Evolutionary conservation across 2,329 filamentous ascomycete genomes (phyloP).

Genomic region (Nothopassalora personata): DNA sequence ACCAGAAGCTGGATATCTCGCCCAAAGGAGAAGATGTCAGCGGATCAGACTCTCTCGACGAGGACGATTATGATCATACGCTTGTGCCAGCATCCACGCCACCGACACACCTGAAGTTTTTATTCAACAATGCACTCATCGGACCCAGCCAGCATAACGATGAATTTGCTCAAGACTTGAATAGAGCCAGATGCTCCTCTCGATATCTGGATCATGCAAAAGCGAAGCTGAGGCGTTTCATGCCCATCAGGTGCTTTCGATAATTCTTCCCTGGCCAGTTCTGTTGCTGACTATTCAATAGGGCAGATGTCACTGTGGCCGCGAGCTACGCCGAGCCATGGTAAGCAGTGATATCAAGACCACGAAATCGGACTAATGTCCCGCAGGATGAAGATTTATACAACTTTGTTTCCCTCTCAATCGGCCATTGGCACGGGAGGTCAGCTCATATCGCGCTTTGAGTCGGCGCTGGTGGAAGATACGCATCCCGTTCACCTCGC

Average conservation of each 20-base stretch:
- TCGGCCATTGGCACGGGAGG: slow-evolving; percentile 15
- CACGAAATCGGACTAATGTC: not conserved
- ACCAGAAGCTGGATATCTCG: not conserved
- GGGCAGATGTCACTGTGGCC: slow-evolving; percentile 1
- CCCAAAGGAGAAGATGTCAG: not conserved
- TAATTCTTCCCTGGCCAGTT: no score
- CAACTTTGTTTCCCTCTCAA: slow-evolving; percentile 23
- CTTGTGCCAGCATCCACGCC: slow-evolving; percentile 18
- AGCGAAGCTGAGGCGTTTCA: slow-evolving; percentile 19
- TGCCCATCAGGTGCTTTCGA: slow-evolving; percentile 8
- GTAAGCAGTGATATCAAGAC: not conserved
- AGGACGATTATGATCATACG: not conserved
- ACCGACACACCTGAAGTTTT: slow-evolving; percentile 28
- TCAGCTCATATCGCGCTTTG: slow-evolving; percentile 26
- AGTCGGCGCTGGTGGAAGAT: slow-evolving; percentile 20
- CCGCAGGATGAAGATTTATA: slow-evolving; percentile 23
- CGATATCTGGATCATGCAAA: slow-evolving; percentile 18
- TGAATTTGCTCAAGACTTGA: not conserved
- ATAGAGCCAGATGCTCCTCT: slow-evolving; percentile 7
- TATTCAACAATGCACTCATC: slow-evolving; percentile 32
- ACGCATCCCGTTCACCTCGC: slow-evolving; percentile 25
- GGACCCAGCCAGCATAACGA: slow-evolving; percentile 13
- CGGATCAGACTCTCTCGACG: slow-evolving; percentile 1
- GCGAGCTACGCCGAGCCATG: slow-evolving; percentile 22
- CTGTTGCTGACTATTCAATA: not conserved